Percentiles rank a stretch among this genome's conserved stretches.
Evolutionary conservation across 108 stramenopile species (phyloP).

Genomic region (Bacterosira constricta): DNA sequence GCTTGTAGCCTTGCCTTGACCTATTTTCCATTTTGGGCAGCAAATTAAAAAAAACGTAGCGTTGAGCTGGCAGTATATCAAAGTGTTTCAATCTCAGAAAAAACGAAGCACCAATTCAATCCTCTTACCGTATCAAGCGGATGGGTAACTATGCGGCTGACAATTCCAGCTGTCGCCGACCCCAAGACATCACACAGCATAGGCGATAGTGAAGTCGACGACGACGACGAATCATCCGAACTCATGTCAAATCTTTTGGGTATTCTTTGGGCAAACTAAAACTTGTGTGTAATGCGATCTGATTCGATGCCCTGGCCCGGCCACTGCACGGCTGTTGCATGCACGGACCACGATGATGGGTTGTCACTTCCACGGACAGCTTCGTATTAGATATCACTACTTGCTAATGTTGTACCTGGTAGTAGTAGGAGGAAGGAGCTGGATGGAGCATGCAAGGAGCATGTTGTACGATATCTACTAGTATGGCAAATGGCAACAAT

Average conservation of each 20-base stretch:
- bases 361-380: too few relatives aligned
- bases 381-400: too few relatives aligned
- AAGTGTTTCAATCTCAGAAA: background rate
- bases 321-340: too few relatives aligned
- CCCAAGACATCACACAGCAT: constrained; percentile 58
- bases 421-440: too few relatives aligned
- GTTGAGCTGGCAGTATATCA: background rate
- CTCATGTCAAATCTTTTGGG: background rate
- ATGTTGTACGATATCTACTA: too few relatives aligned
- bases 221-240: background rate
- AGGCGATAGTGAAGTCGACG: constrained; percentile 4
- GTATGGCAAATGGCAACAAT: too few relatives aligned
- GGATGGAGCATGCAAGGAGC: too few relatives aligned
- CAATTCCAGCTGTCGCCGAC: constrained; percentile 77
- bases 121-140: constrained; percentile 71
- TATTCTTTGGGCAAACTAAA: too few relatives aligned
- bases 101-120: background rate
- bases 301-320: too few relatives aligned
- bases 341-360: too few relatives aligned
- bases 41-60: background rate
- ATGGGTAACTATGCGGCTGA: constrained; percentile 75
- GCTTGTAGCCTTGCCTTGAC: constrained; percentile 70
- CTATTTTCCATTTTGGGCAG: constrained; percentile 13
- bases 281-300: too few relatives aligned
- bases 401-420: too few relatives aligned